Conservation (phyloP, 139 green algal genomes). For the Coccomyxa sp. region DNA sequence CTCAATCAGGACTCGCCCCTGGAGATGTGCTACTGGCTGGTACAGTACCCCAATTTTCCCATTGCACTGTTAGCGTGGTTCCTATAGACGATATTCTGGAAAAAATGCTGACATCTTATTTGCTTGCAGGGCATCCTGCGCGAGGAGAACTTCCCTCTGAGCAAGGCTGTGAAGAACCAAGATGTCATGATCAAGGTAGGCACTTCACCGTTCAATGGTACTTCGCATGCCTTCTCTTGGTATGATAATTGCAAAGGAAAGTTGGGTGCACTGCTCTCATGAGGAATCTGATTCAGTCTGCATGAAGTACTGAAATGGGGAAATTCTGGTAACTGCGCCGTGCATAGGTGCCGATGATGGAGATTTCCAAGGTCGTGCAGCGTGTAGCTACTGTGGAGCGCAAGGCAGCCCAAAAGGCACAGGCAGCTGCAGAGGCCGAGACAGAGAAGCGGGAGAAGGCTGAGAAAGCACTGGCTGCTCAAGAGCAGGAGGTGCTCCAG, state of each 20-base stretch:
- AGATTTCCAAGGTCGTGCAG: conserved; percentile 8
- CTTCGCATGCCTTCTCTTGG: not conserved
- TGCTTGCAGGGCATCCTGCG: conserved; percentile 4
- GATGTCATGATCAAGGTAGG: conserved; percentile 21
- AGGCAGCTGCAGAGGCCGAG: not conserved
- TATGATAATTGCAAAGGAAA: too few relatives aligned
- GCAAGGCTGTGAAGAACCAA: conserved; percentile 10
- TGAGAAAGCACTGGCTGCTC: not conserved
- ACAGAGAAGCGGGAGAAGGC: not conserved
- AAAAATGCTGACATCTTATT: not conserved
- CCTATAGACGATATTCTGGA: not conserved
- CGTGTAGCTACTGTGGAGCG: conserved; percentile 14
- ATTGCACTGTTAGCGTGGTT: not conserved
- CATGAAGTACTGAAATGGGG: too few relatives aligned
- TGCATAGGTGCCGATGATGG: not conserved
- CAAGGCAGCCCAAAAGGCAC: not conserved
- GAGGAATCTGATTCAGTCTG: too few relatives aligned
- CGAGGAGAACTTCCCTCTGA: conserved; percentile 17
- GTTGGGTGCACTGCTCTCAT: too few relatives aligned
- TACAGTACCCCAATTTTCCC: not conserved
- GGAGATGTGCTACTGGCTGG: conserved; percentile 20
- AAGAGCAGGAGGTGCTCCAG: not conserved
- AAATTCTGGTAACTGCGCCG: not conserved
- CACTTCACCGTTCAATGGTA: not conserved
- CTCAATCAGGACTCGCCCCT: conserved; percentile 9